Base-by-base conservation (phyloP, 1,284 basidiomycete species). In the Neolentinus lepideus region DNA sequence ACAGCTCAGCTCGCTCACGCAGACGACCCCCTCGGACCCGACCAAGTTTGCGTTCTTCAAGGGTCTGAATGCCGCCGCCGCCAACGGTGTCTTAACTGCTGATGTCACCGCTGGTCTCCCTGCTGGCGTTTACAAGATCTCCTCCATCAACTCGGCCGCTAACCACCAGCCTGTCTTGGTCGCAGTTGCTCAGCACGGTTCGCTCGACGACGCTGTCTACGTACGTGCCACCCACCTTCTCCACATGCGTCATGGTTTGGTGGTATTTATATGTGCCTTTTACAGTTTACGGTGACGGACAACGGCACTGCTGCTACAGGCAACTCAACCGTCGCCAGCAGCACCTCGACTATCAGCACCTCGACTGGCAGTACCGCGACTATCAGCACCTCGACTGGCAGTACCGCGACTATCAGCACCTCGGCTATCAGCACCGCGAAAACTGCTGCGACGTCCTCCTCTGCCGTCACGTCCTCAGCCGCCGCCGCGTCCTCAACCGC, bases 81-180 rank as follows among this genome's bases (percentile, higher is more conserved):
- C 73, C 50, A 72, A 74, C 55, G 85, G 84, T 11, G 59, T 77
- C n/a, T 68, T 88, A 21, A 71, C 75, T 43, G 78, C 78, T 24
- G 68, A 70, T 27, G 84, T 91, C 54, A 69, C 79, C 3, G 75
- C 69, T n/a, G 85, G 85, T 58, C 71, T 88, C 24, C 74, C 79
- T 3, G 74, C 74, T 4, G 86, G 86, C 46, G 59, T 63, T 2
- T 88, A 88, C 71, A 74, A 74, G 63, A 64, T 85, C 56, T 75
- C 79, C 53, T 74, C 78, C 0, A 76, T 80, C 65, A 74, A 74
- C 64, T 61, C 74, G 22, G 76, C 80, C 1, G 69, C 78, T 54
- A 88, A 87, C 67, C 84, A 87, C 62, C 80, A 85, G 63, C 78
- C 82, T n/a, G 74, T 68, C 33, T 67, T 79, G 52, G 73, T 80